phyloP scores from a whole-genome alignment of 1,284 basidiomycete species.

The Rugosomyces carneus region DNA sequence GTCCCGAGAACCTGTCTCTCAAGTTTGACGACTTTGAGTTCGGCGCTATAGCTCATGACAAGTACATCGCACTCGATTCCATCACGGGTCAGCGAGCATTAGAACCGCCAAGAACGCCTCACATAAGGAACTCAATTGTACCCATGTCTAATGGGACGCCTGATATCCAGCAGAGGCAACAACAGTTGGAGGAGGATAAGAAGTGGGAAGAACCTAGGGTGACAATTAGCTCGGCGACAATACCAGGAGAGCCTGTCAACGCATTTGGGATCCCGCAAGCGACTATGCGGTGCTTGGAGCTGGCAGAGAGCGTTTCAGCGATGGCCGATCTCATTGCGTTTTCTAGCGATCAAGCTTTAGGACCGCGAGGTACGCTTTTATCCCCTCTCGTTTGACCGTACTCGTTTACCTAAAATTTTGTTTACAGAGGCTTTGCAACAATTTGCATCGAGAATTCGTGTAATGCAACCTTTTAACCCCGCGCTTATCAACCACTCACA shows the following conservation, averaged over 20 bases:
- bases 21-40: conserved; percentile 68
- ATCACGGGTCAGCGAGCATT: conserved; percentile 43
- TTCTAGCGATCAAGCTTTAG: conserved; percentile 45
- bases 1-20: conserved; percentile 24
- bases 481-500: conserved; percentile 16
- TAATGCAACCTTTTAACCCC: conserved; percentile 23
- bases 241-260: conserved; percentile 75
- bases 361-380: conserved; percentile 52
- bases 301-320: conserved; percentile 24
- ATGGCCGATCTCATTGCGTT: conserved; percentile 71
- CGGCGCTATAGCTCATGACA: conserved; percentile 63
- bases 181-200: conserved; percentile 41
- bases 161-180: conserved; percentile 20
- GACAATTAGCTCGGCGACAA: conserved; percentile 48
- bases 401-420: too few relatives aligned
- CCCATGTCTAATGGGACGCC: conserved; percentile 24
- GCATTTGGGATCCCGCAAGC: conserved; percentile 81
- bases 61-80: conserved; percentile 55
- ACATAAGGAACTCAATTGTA: conserved; percentile 32
- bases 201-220: conserved; percentile 58
- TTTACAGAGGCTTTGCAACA: conserved; percentile 35
- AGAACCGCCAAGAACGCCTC: conserved; percentile 36
- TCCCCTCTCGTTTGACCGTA: conserved; percentile 1
- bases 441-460: conserved; percentile 42
- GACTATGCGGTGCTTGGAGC: conserved; percentile 80